Conservation (phyloP, 2,329 filamentous ascomycete species). For the Neofusicoccum laricinum region DNA sequence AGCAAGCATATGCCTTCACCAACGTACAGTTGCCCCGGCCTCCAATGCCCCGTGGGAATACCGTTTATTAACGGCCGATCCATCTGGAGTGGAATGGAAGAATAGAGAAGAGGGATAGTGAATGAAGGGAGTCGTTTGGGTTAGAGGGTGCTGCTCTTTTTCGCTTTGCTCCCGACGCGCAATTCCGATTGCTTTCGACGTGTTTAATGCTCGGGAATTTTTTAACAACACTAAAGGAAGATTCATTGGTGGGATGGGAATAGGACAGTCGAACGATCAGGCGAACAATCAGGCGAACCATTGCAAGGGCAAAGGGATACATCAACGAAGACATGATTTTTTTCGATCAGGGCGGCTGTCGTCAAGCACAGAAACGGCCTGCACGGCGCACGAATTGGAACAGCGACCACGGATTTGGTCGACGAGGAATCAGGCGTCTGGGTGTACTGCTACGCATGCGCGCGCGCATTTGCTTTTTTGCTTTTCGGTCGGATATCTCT, state of each 20-base stretch:
- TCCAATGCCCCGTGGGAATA: not conserved
- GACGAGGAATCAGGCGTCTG: not conserved
- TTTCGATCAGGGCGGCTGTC: slow-evolving; percentile 4
- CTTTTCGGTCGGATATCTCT: not conserved
- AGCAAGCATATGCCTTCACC: not conserved
- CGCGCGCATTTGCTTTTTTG: not conserved
- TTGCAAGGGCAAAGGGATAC: not conserved
- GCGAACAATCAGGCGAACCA: not conserved
- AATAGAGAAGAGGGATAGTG: slow-evolving; percentile 3
- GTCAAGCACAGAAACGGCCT: not conserved
- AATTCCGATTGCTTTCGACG: not conserved
- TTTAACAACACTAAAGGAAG: not conserved
- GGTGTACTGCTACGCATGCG: not conserved
- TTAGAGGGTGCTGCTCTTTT: slow-evolving; percentile 2
- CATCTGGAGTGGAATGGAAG: not conserved
- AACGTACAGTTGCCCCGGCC: not conserved
- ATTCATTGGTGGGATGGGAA: not conserved
- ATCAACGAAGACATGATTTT: not conserved
- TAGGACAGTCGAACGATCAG: not conserved
- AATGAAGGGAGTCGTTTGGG: not conserved
- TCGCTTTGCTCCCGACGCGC: not conserved
- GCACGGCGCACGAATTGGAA: not conserved
- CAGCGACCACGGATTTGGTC: not conserved
- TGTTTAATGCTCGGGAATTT: not conserved
- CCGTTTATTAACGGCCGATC: not conserved